phyloP scores from a whole-genome alignment of 345 rosid species.

The Arabis alpina region DNA sequence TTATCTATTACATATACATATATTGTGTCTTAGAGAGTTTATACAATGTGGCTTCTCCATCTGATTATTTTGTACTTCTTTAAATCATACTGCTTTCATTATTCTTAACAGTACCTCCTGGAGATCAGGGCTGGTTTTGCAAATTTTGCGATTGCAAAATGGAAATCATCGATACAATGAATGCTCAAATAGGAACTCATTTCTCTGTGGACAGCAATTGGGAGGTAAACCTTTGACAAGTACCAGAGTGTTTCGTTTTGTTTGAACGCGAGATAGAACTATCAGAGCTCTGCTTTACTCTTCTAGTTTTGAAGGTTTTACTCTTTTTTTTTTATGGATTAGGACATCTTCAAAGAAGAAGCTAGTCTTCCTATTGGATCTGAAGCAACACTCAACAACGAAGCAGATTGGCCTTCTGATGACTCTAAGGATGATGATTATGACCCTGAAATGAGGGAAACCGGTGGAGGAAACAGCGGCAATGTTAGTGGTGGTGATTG shows the following conservation, averaged over 20 bases:
- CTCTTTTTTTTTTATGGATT: slow-evolving; percentile 28
- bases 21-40: slow-evolving; percentile 10
- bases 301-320: slow-evolving; percentile 26
- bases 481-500: slow-evolving; percentile 47
- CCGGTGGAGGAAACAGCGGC: slow-evolving; percentile 33
- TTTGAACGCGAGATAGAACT: neutral
- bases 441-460: slow-evolving; percentile 74
- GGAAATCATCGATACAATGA: slow-evolving; percentile 86
- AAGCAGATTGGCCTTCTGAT: slow-evolving; percentile 95
- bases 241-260: slow-evolving; percentile 17
- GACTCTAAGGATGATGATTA: slow-evolving; percentile 93
- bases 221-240: slow-evolving; percentile 61
- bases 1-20: slow-evolving; percentile 12
- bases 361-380: slow-evolving; percentile 68
- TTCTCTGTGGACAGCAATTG: slow-evolving; percentile 70
- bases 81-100: slow-evolving; percentile 28
- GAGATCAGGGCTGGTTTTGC: slow-evolving; percentile 99
- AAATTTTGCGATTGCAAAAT: slow-evolving; percentile 87
- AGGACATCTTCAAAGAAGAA: slow-evolving; percentile 89
- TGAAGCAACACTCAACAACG: slow-evolving; percentile 56
- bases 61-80: slow-evolving; percentile 8
- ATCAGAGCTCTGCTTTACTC: slow-evolving; percentile 12
- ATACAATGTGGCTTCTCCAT: slow-evolving; percentile 16
- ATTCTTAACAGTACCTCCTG: slow-evolving; percentile 80
- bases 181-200: slow-evolving; percentile 89